Evolutionary conservation across 1,139 yeast genomes (phyloP), one percentile per base, ranked within the genome.

Genomic region (Candida sanyaensis): DNA sequence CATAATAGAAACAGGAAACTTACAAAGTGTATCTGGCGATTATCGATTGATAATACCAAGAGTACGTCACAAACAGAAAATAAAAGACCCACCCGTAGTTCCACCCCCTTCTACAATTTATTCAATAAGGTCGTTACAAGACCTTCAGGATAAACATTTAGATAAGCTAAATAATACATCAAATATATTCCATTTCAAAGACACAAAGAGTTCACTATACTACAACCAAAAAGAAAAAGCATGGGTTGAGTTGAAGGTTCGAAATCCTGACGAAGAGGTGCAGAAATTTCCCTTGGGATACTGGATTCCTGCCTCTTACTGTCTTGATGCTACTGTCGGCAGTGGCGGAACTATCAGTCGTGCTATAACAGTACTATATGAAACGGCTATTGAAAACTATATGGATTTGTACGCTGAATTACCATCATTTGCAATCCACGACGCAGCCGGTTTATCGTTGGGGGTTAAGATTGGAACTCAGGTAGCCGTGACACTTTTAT

Each of bases 301-400:
- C 11, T 54, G 57, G 57, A 34, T 52, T n/a, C 55, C 57, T 2
- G 49, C 50, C 11, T 47, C 53, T 10, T 46, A 46, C 30, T 54
- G 57, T 41, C 44, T 54, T 26, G 54, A 52, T 30, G 43, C 55
- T 6, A 46, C 43, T 5, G 13, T 29, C 24, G 56, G 55, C 7
- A 46, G 51, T 17, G 53, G 56, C 6, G 56, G 55, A n/a, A 40
- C 42, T 21, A 23, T 52, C 24, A 43, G 44, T 27, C 45, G 53
- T 4, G 29, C 37, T 9, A 44, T 52, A 12, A 44, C 36, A 5
- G 38, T 52, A 5, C 26, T 45, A 6, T 12, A 50, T 6, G 53
- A 52, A 30, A 47, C 47, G 11, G 42, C 49, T 1, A 31, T 48
- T 11, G 54, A 53, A 31, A 48, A 43, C 24, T 44, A 41, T 38